These are phyloP conservation scores for Tricholoma saponaceum DNA, from an alignment of 768 basidiomycete species.

Conservation along the genomic window DNA sequence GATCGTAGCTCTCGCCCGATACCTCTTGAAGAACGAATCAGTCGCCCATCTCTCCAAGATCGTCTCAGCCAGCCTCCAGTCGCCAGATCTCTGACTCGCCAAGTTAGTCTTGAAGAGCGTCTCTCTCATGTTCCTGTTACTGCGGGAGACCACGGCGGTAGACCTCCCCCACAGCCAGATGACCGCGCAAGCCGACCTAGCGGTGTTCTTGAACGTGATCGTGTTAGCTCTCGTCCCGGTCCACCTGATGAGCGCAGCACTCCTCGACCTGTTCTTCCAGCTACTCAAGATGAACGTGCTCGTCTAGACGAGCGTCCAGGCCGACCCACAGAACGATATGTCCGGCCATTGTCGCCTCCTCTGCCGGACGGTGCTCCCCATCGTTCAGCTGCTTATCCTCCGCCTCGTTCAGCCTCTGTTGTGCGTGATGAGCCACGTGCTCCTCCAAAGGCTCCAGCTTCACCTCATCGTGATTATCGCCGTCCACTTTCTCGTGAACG, in stretches of 20 bases:
- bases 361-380: conserved; percentile 5
- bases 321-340: conserved; percentile 10
- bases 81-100: conserved; percentile 15
- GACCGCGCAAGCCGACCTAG: conserved; percentile 7
- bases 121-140: conserved; percentile 28
- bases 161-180: conserved; percentile 12
- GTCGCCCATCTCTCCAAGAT: conserved; percentile 31
- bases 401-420: conserved; percentile 19
- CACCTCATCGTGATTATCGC: conserved; percentile 28
- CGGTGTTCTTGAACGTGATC: conserved; percentile 14
- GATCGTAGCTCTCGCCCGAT: conserved; percentile 15
- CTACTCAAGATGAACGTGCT: conserved; percentile 15
- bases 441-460: conserved; percentile 17
- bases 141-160: conserved; percentile 16
- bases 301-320: conserved; percentile 20
- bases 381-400: conserved; percentile 14
- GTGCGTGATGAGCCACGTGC: conserved; percentile 30
- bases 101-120: conserved; percentile 38
- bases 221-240: conserved; percentile 14
- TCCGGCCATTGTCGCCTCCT: conserved; percentile 11
- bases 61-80: conserved; percentile 29
- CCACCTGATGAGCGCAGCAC: conserved; percentile 10
- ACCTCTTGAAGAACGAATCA: conserved; percentile 37
- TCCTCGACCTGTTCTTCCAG: conserved; percentile 11
- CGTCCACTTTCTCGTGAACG: conserved; percentile 31